Conservation (phyloP, 306 rosid genomes). For the Prosopis cineraria region DNA sequence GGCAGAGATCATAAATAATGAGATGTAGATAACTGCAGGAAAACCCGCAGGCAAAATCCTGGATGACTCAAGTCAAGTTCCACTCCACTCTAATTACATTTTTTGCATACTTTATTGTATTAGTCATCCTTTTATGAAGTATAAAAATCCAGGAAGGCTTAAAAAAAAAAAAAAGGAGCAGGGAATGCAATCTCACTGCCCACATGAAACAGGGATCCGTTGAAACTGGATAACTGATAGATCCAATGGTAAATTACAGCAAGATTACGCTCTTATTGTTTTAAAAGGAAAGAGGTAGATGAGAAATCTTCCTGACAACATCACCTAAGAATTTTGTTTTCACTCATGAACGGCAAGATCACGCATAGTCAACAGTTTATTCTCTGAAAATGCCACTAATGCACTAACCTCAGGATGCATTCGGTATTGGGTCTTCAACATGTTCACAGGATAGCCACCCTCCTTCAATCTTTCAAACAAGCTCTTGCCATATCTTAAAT, state of each 20-base stretch:
- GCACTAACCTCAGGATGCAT: slow-evolving; percentile 98
- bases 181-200: not conserved
- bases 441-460: slow-evolving; percentile 92
- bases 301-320: not conserved
- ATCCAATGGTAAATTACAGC: not conserved
- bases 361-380: slow-evolving; percentile 20
- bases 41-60: slow-evolving; percentile 10
- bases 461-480: slow-evolving; percentile 83
- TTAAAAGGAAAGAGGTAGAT: slow-evolving; percentile 10
- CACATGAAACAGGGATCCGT: not conserved
- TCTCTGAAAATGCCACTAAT: slow-evolving; percentile 6
- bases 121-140: no score
- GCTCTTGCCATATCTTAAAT: slow-evolving; percentile 78
- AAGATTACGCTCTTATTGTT: not conserved
- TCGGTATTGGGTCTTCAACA: slow-evolving; percentile 96
- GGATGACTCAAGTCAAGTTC: slow-evolving; percentile 7
- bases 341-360: slow-evolving; percentile 11
- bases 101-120: not conserved
- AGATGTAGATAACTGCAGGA: slow-evolving; percentile 9
- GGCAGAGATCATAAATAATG: not conserved
- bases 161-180: no score
- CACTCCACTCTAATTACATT: not conserved
- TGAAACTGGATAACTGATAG: not conserved
- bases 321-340: not conserved
- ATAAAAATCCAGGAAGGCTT: no score